phyloP scores from a whole-genome alignment of 73 alveolate genomes.

The Tetrahymena elliotti region DNA sequence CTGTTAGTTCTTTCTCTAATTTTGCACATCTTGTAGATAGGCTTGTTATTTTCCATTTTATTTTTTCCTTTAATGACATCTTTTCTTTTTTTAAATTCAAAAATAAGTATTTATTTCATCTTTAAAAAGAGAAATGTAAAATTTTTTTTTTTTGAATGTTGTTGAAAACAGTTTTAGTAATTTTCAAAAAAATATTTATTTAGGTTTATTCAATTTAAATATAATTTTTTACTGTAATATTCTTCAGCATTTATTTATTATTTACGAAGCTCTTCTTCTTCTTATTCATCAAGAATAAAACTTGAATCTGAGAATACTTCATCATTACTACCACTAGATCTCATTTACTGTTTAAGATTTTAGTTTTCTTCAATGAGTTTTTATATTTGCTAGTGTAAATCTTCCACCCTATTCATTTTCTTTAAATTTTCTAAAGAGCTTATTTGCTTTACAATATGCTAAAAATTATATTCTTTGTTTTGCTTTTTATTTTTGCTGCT shows the following conservation, averaged over 20 bases:
- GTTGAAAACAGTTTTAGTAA: too few relatives aligned
- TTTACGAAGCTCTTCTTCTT: not conserved
- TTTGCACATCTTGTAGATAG: not conserved
- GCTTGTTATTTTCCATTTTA: not conserved
- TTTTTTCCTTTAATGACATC: not conserved
- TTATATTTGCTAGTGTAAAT: not conserved
- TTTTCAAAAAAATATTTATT: too few relatives aligned
- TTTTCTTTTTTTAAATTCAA: not conserved
- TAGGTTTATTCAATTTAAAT: not conserved
- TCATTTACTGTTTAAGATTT: not conserved
- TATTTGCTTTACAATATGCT: not conserved
- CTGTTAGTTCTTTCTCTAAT: not conserved
- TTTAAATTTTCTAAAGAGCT: not conserved
- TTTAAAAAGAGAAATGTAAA: too few relatives aligned
- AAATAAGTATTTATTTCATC: too few relatives aligned
- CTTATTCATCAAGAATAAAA: not conserved
- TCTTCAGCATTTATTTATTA: not conserved
- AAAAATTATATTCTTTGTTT: not conserved
- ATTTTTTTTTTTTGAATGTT: not conserved
- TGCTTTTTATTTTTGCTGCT: not conserved
- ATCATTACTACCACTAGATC: not conserved
- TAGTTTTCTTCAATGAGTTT: not conserved
- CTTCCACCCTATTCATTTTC: not conserved
- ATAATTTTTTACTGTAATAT: not conserved
- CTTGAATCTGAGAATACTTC: not conserved